These are phyloP conservation scores for Monosporascus ibericus DNA, from an alignment of 2,329 filamentous ascomycete genomes.

Conservation along the genomic window DNA sequence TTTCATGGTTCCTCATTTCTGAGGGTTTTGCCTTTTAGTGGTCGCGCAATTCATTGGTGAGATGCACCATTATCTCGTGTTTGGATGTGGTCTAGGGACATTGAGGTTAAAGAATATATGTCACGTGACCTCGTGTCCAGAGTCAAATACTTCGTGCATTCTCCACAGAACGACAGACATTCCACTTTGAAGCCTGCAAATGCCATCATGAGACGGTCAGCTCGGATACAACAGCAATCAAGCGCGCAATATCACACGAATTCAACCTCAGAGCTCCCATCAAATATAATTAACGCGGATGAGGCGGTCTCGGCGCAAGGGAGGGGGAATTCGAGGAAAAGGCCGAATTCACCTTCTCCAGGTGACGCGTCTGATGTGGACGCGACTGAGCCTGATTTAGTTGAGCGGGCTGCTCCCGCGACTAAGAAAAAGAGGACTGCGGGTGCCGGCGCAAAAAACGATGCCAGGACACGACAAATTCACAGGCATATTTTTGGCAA, in stretches of 20 bases:
- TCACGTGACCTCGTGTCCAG: no score
- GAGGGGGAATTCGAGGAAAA: neutral
- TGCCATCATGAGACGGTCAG: neutral
- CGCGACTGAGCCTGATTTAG: conserved; percentile 9
- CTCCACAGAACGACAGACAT: no score
- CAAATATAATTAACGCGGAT: neutral
- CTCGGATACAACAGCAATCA: neutral
- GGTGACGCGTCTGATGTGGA: conserved; percentile 12
- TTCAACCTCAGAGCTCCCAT: neutral
- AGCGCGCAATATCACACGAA: neutral
- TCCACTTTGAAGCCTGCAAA: no score
- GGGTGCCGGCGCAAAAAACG: conserved; percentile 6
- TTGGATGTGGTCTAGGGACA: no score
- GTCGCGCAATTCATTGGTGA: no score
- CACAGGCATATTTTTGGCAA: conserved; percentile 17
- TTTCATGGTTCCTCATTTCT: no score
- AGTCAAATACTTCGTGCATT: no score
- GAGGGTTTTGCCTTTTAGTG: no score
- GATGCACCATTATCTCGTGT: no score
- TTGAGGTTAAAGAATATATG: no score
- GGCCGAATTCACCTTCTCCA: neutral
- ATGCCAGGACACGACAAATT: conserved; percentile 8
- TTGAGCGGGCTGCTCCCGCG: conserved; percentile 1
- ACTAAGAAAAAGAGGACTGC: conserved; percentile 16
- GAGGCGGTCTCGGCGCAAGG: neutral